A percentile compares a stretch with the other conserved stretches of the same genome.
Conservation (phyloP, 352 stramenopile genomes). For the Phytophthora constricta region DNA sequence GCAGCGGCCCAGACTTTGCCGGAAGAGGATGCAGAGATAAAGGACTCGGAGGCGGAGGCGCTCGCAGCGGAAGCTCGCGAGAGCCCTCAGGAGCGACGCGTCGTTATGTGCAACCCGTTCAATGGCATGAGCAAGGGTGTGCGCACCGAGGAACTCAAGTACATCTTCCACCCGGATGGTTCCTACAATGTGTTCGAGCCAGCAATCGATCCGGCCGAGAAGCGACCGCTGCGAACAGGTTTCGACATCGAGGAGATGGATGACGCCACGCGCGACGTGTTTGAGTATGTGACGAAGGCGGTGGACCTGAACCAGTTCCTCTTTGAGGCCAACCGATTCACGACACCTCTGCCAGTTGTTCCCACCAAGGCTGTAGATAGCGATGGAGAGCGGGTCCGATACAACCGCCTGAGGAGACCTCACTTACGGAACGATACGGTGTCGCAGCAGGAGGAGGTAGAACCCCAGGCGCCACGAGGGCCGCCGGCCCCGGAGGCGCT, state of each 20-base stretch:
- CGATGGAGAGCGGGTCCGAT: not conserved
- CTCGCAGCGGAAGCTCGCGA: slow-evolving; percentile 22
- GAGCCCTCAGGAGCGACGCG: slow-evolving; percentile 46
- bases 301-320: slow-evolving; percentile 80
- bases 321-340: slow-evolving; percentile 73
- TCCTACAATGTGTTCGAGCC: slow-evolving; percentile 74
- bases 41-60: slow-evolving; percentile 19
- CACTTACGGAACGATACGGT: slow-evolving; percentile 25
- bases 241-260: slow-evolving; percentile 75
- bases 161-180: slow-evolving; percentile 70
- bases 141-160: slow-evolving; percentile 74
- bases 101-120: slow-evolving; percentile 78
- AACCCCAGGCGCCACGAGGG: slow-evolving; percentile 26
- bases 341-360: slow-evolving; percentile 27
- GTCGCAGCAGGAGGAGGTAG: slow-evolving; percentile 24
- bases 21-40: slow-evolving; percentile 22
- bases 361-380: not conserved
- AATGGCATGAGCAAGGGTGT: slow-evolving; percentile 71
- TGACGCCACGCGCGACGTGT: slow-evolving; percentile 46
- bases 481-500: slow-evolving; percentile 22
- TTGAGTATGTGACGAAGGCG: slow-evolving; percentile 58
- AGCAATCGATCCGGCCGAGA: slow-evolving; percentile 53
- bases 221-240: slow-evolving; percentile 55
- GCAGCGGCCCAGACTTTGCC: slow-evolving; percentile 8
- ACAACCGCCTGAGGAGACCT: slow-evolving; percentile 17